Evolutionary conservation across 306 rosid species (phyloP).

Genomic region (Abrus precatorius): DNA sequence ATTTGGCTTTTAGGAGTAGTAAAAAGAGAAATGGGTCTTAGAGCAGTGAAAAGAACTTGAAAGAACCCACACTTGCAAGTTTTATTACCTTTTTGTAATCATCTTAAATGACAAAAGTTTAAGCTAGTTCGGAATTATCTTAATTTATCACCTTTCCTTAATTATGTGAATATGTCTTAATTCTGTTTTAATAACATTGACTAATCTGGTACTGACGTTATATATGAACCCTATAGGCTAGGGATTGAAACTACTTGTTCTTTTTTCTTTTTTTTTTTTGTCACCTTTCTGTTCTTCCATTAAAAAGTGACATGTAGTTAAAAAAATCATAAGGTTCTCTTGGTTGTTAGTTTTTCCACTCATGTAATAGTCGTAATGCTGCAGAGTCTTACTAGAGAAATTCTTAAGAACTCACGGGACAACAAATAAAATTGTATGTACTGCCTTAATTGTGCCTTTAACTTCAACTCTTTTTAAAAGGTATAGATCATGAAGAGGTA

Average conservation of each 20-base stretch:
- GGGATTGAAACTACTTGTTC: background rate
- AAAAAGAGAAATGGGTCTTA: constrained; percentile 33
- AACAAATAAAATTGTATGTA: background rate
- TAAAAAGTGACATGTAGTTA: background rate
- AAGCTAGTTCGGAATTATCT: constrained; percentile 51
- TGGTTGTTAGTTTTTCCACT: background rate
- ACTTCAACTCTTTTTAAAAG: background rate
- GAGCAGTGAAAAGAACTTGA: constrained; percentile 48
- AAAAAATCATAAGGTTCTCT: constrained; percentile 8
- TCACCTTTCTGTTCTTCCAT: constrained; percentile 12
- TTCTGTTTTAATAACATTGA: constrained; percentile 35
- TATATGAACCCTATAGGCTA: constrained; percentile 26
- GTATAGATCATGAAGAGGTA: background rate
- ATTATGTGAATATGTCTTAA: constrained; percentile 18
- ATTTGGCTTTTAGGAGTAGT: constrained; percentile 42
- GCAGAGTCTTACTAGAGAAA: background rate
- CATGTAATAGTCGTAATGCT: background rate
- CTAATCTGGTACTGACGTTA: background rate
- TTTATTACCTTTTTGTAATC: constrained; percentile 39
- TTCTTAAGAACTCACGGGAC: background rate
- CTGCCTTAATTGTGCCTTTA: background rate
- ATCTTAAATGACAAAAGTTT: constrained; percentile 56
- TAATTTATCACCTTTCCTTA: constrained; percentile 1
- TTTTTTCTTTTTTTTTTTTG: background rate
- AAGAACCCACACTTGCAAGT: constrained; percentile 45